Evolutionary conservation across 352 stramenopile genomes (phyloP).

Genomic region (Paralagenidium karlingii): DNA sequence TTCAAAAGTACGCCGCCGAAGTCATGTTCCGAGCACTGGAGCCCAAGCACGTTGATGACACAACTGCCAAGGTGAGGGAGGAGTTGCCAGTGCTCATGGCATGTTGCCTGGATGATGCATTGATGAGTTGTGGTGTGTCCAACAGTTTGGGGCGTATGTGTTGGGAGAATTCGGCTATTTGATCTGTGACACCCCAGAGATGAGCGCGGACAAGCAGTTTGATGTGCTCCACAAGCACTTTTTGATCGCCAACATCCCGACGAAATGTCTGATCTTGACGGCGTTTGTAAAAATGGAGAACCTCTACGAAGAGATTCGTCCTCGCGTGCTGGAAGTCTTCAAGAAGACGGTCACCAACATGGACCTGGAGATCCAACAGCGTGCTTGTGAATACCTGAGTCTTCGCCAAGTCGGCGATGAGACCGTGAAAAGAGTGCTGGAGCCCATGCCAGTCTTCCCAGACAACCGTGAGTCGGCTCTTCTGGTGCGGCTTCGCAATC

Average conservation of each 20-base stretch:
- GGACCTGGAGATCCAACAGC: conserved; percentile 96
- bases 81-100: conserved; percentile 19
- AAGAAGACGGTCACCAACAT: conserved; percentile 88
- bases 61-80: conserved; percentile 88
- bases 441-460: conserved; percentile 96
- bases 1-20: conserved; percentile 91
- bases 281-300: conserved; percentile 95
- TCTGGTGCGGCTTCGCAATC: conserved; percentile 52
- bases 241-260: conserved; percentile 60
- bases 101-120: not conserved
- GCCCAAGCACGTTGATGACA: conserved; percentile 90
- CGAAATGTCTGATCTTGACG: conserved; percentile 90
- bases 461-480: conserved; percentile 74
- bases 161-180: conserved; percentile 97
- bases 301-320: conserved; percentile 67
- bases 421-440: conserved; percentile 89
- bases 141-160: conserved; percentile 92
- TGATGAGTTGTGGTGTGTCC: not conserved
- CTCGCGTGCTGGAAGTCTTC: conserved; percentile 87
- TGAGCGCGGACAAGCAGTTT: conserved; percentile 91
- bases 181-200: conserved; percentile 77
- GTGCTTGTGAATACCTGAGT: conserved; percentile 91
- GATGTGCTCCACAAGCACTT: conserved; percentile 96
- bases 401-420: conserved; percentile 80
- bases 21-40: conserved; percentile 93